Evolutionary conservation across 257 asterid species (phyloP), one percentile per base, ranked within the genome.

Genomic region (Gentiana dahurica): DNA sequence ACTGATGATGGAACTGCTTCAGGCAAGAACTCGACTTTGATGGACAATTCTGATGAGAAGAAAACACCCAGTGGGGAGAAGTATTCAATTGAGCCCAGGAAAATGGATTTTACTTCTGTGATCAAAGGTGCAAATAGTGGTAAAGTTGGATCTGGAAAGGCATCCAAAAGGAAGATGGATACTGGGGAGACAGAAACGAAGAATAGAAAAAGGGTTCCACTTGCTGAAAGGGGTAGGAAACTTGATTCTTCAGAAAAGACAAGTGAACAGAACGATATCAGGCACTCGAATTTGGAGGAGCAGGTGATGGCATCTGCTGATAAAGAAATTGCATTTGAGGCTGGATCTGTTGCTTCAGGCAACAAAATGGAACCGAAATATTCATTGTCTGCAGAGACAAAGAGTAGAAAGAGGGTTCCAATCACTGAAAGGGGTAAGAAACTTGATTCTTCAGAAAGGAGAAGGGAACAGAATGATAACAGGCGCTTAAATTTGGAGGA

Each of bases 41-140:
- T 50, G 43, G 70, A 58, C 13, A 61, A 64, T 65, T 64, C 57
- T 52, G 68, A 41, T 58, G 72, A 60, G 61, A 61, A 55, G 61
- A 77, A 74, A 54, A 35, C 24, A 57, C 50, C 58, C 5, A 77
- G 68, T 53, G 79, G 68, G 4, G 75, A 73, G 65, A 90, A 77
- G 55, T 75, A 73, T 60, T 72, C 69, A 64, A 55, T 65, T 64
- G 78, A 68, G 65, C 52, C 73, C 0, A 73, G 69, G 71, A 56
- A 65, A 65, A 55, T 56, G 36, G 37, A 47, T 51, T 37, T 35
- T 38, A 3, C 65, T 44, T 34, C 39, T 13, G 50, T 52, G 36
- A 64, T 68, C 33, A 59, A 65, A 62, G 53, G 59, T 47, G 65
- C 54, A 54, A 72, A 52, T 60, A 49, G 72, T 58, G 45, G 73